Evolutionary conservation across 140 eudicot species (phyloP), one percentile per base, ranked within the genome.

Genomic region (Anethum foeniculum): DNA sequence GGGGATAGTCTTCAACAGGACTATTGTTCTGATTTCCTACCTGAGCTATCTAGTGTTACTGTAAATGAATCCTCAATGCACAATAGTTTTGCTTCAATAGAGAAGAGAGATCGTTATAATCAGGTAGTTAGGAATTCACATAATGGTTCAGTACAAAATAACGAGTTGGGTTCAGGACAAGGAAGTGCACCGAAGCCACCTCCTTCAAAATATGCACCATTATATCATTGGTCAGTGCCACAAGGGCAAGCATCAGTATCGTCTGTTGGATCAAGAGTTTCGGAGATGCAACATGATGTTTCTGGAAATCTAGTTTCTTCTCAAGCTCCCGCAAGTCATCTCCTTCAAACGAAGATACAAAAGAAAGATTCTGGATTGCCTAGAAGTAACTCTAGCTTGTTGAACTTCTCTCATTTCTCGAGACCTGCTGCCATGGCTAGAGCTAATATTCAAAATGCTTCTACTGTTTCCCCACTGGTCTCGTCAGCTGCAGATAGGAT

Each of bases 381-480:
- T 68, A 80, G 80, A 80, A 79, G 82, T 79, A 71, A 85, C 30
- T 85, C 95, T 48, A 81, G 82, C 77, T 83, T 92, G 80, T 76
- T 90, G 67, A 95, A 95, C 82, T 95, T 95, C 82, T 87, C 98
- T 76, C 93, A 87, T 85, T 88, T 95, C 82, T 89, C 95, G 44
- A 89, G 93, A 76, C 92, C 91, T 19, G 86, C 89, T 80, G 83
- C 93, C 15, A 83, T 80, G 77, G 83, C 83, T 44, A 89, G 89
- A 80, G 85, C 97, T 52, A 86, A 79, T 81, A 84, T 80, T 78
- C 86, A 56, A 44, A 88, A 77, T 30, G 32, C 80, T 49, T 85
- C 71, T 77, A 76, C 34, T 56, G 34, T 54, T 47, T 52, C 77
- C 54, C 54, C 80, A 10, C 69, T 82, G 67, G 77, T 60, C 58